Percentiles rank a stretch among this genome's conserved stretches.
These are phyloP conservation scores for Mollisiaceae sp. DNA, from an alignment of 2,329 filamentous ascomycete species.

Conservation along the genomic window DNA sequence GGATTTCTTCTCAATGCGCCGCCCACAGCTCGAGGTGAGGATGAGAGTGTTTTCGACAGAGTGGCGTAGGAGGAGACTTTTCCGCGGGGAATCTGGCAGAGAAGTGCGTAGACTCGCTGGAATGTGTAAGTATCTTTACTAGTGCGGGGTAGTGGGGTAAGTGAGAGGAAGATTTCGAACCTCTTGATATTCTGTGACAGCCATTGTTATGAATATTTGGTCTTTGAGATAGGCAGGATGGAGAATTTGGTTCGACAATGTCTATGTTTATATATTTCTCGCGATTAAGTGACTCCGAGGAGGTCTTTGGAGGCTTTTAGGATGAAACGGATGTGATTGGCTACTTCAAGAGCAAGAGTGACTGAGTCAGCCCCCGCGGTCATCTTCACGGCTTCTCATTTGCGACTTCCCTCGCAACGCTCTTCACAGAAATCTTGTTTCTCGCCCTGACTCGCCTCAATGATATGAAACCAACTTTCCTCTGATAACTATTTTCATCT, in stretches of 20 bases:
- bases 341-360: constrained; percentile 31
- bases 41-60: constrained; percentile 59
- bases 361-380: constrained; percentile 20
- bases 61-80: constrained; percentile 64
- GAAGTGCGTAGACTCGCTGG: constrained; percentile 56
- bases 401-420: constrained; percentile 23
- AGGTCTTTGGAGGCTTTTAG: background rate
- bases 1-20: constrained; percentile 65
- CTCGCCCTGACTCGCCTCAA: background rate
- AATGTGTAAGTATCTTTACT: background rate
- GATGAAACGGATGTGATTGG: constrained; percentile 28
- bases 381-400: constrained; percentile 17
- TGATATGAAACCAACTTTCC: background rate
- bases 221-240: background rate
- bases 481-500: background rate
- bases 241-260: background rate
- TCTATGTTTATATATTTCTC: background rate
- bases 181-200: constrained; percentile 36
- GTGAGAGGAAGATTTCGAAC: constrained; percentile 14
- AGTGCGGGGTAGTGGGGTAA: constrained; percentile 1
- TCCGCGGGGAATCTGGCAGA: constrained; percentile 64
- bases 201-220: constrained; percentile 21
- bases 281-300: background rate
- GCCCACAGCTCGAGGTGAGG: constrained; percentile 67
- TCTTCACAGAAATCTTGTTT: background rate